Evolutionary conservation across 768 basidiomycete genomes (phyloP), one percentile per base, ranked within the genome.

Genomic region (Rhodosporidiobolus sp.): DNA sequence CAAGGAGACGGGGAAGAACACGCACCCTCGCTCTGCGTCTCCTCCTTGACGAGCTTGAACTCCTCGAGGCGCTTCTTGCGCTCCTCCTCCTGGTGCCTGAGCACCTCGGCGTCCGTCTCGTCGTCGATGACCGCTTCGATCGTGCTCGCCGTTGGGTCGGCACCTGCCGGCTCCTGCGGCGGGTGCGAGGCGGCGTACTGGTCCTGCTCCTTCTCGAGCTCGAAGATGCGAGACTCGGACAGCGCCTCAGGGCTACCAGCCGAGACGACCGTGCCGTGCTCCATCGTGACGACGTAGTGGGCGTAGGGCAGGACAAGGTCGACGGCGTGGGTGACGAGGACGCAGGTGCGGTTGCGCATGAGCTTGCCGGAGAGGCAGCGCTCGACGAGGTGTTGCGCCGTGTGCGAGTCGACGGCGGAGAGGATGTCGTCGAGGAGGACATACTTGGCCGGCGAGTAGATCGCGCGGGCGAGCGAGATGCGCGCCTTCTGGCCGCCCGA

Each of bases 261-360:
- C 11, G 58, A 43, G 58, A 75, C 49, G 63, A 74, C 68, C 30
- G 2, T 5, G 16, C 76, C 73, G 45, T 68, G 62, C 28, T 72
- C 65, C 67, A 77, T 70, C 48, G 72, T 53, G 57, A 78, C 70
- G 58, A 97, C 85, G 80, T 92, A 94, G 34, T 82, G 83, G 3
- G 94, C 92, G 43, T 87, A 89, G 1, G 90, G 87, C 4, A 87
- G 85, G 78, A 91, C 93, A 8, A 98, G 85, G 78, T 93, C 90
- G 46, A 96, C 90, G 78, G 95, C 93, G 78, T 99, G 95, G 5
- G 94, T 96, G 62, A 96, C 93, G 32, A 98, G 84, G 56, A 97
- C 84, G 60, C 95, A 83, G 1, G 94, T 96, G 58, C 94, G 85
- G 26, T 87, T 88, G n/a, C 83, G 81, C 79, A 93, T 84, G 53